Evolutionary conservation across 345 rosid species (phyloP), one percentile per base, ranked within the genome.

Genomic region (Iberis pinnata): DNA sequence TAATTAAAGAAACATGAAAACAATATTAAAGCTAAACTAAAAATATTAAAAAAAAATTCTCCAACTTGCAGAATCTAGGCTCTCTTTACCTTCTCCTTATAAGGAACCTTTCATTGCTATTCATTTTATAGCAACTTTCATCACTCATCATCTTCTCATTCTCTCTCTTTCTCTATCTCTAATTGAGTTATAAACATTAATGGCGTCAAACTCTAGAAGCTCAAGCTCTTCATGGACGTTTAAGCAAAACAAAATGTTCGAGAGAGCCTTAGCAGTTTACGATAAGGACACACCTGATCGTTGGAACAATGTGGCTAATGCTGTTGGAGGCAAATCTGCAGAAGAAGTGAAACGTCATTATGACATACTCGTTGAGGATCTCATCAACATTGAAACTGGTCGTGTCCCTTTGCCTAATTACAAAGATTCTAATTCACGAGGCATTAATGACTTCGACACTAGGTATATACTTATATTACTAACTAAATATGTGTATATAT

Each of bases 271-370:
- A 45, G 98, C 96, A 8, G 48, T 79, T 43, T 80, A 76, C 36
- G 95, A 87, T 72, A 74, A 81, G 76, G 96, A 92, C 60, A 82
- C 96, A 11, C 93, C 93, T 1, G 98, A 87, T 53, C 83, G 98
- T 17, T 92, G 98, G 98, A 79, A 84, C 33, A 84, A 92, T 56
- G 81, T 87, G 43, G 95, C 96, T 32, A 68, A 71, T 47, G 84
- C 79, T 14, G 88, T 90, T 13, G 98, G 92, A 13, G 78, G 75
- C 7, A 92, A 88, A 73, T 73, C 98, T 19, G 74, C 70, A 3
- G 98, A 87, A 22, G 98, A 92, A 63, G 96, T 92, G 8, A 84
- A 78, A 73, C 76, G 76, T 72, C 93, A 88, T 66, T 92, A 87
- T 58, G 96, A 87, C 45, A 64, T 69, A 44, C 88, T 92, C 18